Conservation (phyloP, 768 basidiomycete species). For the Botryobasidium botryosum region DNA sequence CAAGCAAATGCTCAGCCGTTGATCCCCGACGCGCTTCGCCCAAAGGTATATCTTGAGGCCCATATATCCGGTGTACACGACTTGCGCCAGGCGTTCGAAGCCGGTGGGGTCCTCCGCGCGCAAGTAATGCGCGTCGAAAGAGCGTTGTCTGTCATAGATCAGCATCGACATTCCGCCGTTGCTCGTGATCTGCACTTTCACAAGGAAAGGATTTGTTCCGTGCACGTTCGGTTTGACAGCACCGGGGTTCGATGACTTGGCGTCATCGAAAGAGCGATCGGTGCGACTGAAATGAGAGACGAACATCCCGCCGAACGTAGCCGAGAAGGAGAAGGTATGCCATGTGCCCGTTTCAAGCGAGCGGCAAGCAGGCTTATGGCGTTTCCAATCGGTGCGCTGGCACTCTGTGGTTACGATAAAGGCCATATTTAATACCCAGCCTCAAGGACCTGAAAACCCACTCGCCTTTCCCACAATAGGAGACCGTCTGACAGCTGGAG, state of each 20-base stretch:
- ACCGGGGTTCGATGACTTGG: no score
- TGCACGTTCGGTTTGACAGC: no score
- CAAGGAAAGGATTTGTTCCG: slow-evolving; percentile 22
- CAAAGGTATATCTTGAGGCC: slow-evolving; percentile 3
- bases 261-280: no score
- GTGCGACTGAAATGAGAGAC: no score
- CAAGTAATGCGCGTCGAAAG: slow-evolving; percentile 22
- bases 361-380: slow-evolving; percentile 23
- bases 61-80: neutral
- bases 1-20: neutral
- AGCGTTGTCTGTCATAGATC: slow-evolving; percentile 27
- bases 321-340: slow-evolving; percentile 18
- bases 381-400: slow-evolving; percentile 26
- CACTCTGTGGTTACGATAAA: slow-evolving; percentile 26
- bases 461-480: no score
- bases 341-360: slow-evolving; percentile 26
- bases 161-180: slow-evolving; percentile 12
- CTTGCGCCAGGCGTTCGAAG: no score
- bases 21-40: slow-evolving; percentile 4
- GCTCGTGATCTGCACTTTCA: slow-evolving; percentile 23
- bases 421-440: slow-evolving; percentile 24
- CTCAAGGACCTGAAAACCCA: no score
- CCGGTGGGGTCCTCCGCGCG: slow-evolving; percentile 14
- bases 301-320: no score
- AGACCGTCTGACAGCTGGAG: slow-evolving; percentile 21